phyloP scores from a whole-genome alignment of 257 asterid species.

The Solanum okadae region DNA sequence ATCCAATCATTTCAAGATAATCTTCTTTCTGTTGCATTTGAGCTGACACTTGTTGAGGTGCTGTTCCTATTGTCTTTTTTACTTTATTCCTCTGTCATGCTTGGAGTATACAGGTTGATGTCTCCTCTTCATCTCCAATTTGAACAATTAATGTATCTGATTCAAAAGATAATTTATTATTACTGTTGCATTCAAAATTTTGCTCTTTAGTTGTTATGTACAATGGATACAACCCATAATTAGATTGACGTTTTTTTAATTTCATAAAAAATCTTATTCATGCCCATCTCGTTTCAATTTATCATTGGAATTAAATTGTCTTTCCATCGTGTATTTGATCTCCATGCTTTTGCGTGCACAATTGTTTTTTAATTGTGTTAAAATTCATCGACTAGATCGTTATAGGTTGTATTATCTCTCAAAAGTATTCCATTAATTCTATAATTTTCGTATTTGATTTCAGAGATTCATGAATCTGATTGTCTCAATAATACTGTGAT shows the following conservation, averaged over 20 bases:
- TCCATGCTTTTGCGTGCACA: no score
- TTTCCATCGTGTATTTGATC: no score
- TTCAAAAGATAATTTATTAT: no score
- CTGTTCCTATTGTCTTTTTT: neutral
- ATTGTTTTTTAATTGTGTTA: no score
- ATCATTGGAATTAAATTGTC: no score
- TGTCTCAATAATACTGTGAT: neutral
- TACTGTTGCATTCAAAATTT: neutral
- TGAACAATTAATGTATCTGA: neutral
- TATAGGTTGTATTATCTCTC: neutral
- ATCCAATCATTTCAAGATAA: conserved; percentile 28
- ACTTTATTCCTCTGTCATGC: neutral
- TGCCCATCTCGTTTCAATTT: neutral
- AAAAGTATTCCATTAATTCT: neutral
- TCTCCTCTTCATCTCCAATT: neutral
- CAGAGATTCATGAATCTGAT: neutral
- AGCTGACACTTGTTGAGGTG: conserved; percentile 96
- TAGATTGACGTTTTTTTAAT: neutral
- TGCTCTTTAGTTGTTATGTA: neutral
- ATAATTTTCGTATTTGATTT: no score
- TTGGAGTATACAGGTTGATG: neutral
- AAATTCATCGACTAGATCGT: neutral
- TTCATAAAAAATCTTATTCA: neutral
- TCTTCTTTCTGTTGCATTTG: conserved; percentile 74
- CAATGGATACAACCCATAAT: no score